These are phyloP conservation scores for Penicillium cataractarum DNA, from an alignment of 495 filamentous ascomycete genomes.

Conservation along the genomic window DNA sequence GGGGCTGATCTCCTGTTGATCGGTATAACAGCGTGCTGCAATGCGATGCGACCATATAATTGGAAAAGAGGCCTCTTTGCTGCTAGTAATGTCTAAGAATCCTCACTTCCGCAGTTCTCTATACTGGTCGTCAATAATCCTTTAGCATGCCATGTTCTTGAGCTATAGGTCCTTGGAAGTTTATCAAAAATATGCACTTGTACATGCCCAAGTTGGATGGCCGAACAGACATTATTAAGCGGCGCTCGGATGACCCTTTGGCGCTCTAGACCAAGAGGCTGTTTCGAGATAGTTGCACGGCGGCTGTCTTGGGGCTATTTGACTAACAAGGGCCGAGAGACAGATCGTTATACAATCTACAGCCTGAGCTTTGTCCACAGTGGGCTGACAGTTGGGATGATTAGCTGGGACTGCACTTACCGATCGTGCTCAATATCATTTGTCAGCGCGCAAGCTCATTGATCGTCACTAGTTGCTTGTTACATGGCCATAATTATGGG, in stretches of 20 bases:
- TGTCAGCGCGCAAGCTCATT: neutral
- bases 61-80: neutral
- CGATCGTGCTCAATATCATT: neutral
- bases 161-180: too few relatives aligned
- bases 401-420: neutral
- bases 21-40: too few relatives aligned
- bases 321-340: neutral
- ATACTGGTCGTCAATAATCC: too few relatives aligned
- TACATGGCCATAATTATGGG: neutral
- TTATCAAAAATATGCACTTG: too few relatives aligned
- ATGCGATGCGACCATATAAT: too few relatives aligned
- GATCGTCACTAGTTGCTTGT: neutral
- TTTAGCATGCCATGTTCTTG: too few relatives aligned
- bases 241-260: neutral
- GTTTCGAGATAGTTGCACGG: neutral
- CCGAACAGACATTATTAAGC: neutral
- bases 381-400: neutral
- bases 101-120: too few relatives aligned
- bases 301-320: neutral
- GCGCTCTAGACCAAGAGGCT: neutral
- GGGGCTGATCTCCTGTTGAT: too few relatives aligned
- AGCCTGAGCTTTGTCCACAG: neutral
- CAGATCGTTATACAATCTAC: neutral
- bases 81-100: neutral
- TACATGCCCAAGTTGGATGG: neutral